Evolutionary conservation across 495 filamentous ascomycete genomes (phyloP).

Genomic region (Aspergillus hancockii): DNA sequence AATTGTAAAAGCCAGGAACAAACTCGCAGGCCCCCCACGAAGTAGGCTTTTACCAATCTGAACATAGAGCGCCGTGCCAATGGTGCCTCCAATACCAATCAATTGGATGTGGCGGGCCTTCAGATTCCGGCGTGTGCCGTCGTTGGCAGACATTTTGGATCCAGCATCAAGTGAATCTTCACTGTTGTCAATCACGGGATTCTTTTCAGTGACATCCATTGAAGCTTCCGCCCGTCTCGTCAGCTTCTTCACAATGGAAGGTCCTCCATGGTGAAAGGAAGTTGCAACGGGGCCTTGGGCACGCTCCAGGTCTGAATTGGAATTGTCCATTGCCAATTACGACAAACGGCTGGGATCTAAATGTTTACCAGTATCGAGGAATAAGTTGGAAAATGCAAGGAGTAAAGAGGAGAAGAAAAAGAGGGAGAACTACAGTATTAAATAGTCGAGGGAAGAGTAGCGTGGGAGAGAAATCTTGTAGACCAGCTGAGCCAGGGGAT

Average conservation of each 20-base stretch:
- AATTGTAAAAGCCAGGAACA: slow-evolving; percentile 70
- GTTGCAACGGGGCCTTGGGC: not conserved
- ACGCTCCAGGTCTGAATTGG: slow-evolving; percentile 5
- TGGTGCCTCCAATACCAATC: slow-evolving; percentile 75
- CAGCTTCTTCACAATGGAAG: slow-evolving; percentile 12
- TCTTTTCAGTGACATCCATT: slow-evolving; percentile 23
- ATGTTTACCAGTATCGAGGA: not conserved
- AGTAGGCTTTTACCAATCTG: slow-evolving; percentile 69
- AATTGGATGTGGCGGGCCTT: slow-evolving; percentile 70
- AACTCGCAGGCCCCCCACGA: slow-evolving; percentile 70
- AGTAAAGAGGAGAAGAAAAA: not conserved
- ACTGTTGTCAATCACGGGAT: slow-evolving; percentile 15
- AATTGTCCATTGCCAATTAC: slow-evolving; percentile 5
- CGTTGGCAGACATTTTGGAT: slow-evolving; percentile 33
- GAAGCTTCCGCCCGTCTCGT: slow-evolving; percentile 13
- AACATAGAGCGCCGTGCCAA: slow-evolving; percentile 80
- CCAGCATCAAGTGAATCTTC: slow-evolving; percentile 28
- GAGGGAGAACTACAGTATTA: not conserved
- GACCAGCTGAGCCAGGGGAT: not conserved
- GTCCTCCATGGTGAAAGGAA: slow-evolving; percentile 9
- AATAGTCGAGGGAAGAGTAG: not conserved
- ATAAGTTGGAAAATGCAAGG: not conserved
- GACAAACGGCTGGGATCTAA: not conserved
- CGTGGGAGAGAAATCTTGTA: not conserved
- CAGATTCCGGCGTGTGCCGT: slow-evolving; percentile 58